Conservation (phyloP, 1,284 basidiomycete genomes). For the Ganoderma lingzhi region DNA sequence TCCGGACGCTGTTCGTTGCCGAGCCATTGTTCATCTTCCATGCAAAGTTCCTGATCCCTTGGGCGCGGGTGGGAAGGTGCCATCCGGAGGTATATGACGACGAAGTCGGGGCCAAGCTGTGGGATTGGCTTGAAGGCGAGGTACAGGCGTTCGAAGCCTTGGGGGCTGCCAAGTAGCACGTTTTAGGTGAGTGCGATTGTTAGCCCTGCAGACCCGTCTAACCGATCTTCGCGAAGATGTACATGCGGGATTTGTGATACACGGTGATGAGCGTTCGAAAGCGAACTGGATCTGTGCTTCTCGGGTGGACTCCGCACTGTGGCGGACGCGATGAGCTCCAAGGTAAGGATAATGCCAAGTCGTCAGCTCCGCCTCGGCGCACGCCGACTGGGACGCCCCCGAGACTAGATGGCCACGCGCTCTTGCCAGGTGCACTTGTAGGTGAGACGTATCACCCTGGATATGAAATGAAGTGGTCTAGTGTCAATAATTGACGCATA, state of each 20-base stretch:
- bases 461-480: too few species aligned
- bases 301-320: too few species aligned
- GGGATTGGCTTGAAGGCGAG: conserved; percentile 53
- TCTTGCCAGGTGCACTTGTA: too few species aligned
- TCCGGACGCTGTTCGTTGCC: background rate
- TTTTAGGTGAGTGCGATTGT: background rate
- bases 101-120: conserved; percentile 47
- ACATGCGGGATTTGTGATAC: background rate
- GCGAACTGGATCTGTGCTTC: too few species aligned
- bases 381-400: too few species aligned
- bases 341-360: too few species aligned
- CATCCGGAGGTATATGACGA: conserved; percentile 45
- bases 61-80: conserved; percentile 49
- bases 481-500: too few species aligned
- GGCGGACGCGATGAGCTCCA: too few species aligned
- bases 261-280: too few species aligned
- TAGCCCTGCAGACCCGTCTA: background rate
- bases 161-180: background rate
- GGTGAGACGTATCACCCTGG: too few species aligned
- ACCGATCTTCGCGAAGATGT: background rate
- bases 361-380: too few species aligned
- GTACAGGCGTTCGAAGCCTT: conserved; percentile 30
- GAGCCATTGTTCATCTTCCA: background rate
- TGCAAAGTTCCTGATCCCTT: conserved; percentile 54
- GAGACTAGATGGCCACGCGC: too few species aligned